Conservation (phyloP, 768 basidiomycete genomes). For the Serendipita sp. region DNA sequence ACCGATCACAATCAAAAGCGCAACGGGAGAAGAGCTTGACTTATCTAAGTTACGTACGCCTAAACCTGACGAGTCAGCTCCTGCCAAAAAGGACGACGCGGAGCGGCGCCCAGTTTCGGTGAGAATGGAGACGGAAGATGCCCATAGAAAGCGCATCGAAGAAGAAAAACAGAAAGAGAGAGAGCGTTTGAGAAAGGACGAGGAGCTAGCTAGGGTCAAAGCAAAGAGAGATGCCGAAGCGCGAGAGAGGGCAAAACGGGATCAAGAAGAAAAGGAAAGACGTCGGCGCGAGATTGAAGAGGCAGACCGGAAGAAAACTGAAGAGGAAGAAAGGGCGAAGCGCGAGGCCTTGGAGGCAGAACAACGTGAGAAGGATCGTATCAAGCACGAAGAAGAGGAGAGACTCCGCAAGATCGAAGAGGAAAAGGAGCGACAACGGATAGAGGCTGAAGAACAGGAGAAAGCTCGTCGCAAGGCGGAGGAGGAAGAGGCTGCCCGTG, state of each 20-base stretch:
- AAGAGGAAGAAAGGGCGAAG: not conserved
- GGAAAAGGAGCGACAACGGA: not conserved
- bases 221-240: constrained; percentile 1
- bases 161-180: not conserved
- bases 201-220: not conserved
- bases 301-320: not conserved
- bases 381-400: not conserved
- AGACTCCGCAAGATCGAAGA: constrained; percentile 1
- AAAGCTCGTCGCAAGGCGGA: not conserved
- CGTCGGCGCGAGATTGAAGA: not conserved
- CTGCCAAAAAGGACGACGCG: not conserved
- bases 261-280: constrained; percentile 2
- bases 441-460: not conserved
- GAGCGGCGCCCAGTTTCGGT: not conserved
- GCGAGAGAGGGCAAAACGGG: not conserved
- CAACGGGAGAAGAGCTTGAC: not conserved
- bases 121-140: not conserved
- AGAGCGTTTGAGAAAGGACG: not conserved
- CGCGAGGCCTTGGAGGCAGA: not conserved
- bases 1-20: not conserved
- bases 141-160: not conserved
- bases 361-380: not conserved
- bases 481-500: constrained; percentile 13
- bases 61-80: not conserved
- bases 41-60: not conserved